These are phyloP conservation scores for Grosmannia huntii DNA, from an alignment of 2,329 filamentous ascomycete species.

Conservation along the genomic window DNA sequence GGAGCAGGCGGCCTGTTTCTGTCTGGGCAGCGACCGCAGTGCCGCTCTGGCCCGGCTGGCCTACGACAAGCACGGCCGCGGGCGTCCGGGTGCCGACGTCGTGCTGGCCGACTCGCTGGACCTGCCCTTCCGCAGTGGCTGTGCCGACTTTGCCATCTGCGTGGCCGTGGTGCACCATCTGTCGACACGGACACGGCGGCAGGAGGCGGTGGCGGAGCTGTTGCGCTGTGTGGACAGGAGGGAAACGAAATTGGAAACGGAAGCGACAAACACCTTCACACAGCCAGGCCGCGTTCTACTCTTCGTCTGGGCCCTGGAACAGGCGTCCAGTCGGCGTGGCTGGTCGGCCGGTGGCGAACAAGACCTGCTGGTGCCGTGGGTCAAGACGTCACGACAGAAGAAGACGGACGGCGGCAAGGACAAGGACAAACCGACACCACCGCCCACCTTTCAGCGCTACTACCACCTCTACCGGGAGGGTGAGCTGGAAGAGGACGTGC, in stretches of 20 bases:
- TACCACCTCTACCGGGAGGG: conserved; percentile 86
- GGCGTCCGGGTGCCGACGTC: conserved; percentile 40
- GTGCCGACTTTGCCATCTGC: conserved; percentile 74
- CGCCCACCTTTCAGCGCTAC: conserved; percentile 67
- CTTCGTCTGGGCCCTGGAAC: conserved; percentile 94
- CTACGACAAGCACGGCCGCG: conserved; percentile 14
- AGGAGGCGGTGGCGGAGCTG: conserved; percentile 59
- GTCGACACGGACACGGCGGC: conserved; percentile 60
- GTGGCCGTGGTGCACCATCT: conserved; percentile 93
- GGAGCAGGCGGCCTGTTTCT: conserved; percentile 59
- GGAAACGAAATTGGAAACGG: background rate
- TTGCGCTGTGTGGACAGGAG: conserved; percentile 50
- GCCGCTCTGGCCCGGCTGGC: conserved; percentile 41
- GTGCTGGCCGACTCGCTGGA: conserved; percentile 70
- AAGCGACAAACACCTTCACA: too few species aligned
- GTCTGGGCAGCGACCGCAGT: conserved; percentile 77
- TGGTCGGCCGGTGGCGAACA: conserved; percentile 78
- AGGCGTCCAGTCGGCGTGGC: conserved; percentile 70
- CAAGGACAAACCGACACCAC: conserved; percentile 4
- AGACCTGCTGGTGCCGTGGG: conserved; percentile 94
- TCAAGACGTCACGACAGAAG: conserved; percentile 24
- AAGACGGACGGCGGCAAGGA: conserved; percentile 7
- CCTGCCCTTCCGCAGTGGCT: conserved; percentile 57
- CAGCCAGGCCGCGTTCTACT: conserved; percentile 54
- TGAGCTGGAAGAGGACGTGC: conserved; percentile 73